Evolutionary conservation across 2,329 filamentous ascomycete genomes (phyloP), one percentile per base, ranked within the genome.

Genomic region (Ophiostoma sp.): DNA sequence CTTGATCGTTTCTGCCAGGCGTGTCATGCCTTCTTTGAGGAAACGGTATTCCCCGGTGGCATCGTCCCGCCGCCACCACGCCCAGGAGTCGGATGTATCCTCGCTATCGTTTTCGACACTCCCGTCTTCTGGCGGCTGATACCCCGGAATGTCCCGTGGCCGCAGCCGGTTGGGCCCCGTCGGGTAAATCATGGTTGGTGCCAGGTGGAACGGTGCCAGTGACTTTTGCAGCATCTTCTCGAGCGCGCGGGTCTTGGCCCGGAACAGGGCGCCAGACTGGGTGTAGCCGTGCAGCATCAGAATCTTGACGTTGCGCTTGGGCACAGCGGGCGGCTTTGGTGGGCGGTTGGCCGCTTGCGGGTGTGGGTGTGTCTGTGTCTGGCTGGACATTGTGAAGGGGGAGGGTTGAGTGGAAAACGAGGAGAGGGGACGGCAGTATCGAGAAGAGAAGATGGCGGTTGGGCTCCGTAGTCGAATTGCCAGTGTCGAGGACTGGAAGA

Each of bases 231-330:
- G 87, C 71, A 91, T 85, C 82, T 98, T 97, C 78, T 94, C 90
- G 0, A 98, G 86, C 12, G 93, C 93, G 81, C 94, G 93, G 63
- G 93, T 97, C 84, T 98, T 98, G 81, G 91, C 89, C 80, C 90
- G 91, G 88, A 98, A 98, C 76, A 94, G 85, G 3, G 91, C 82
- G 3, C 95, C 94, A 36, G 93, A 97, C 85, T 98, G 95, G 8
- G 95, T 97, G 87, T 91, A 98, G 82, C 95, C 92, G 78, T 95
- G 92, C 36, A 95, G 86, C 91, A 94, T 93, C 61, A 95, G 85
- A 76, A 95, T 90, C 81, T 90, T 93, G 73, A 91, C 78, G 71
- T 87, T 83, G 72, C 80, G 85, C 81, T 86, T 87, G 52, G 78
- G 81, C 66, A 80, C 81, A 12, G 64, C 45, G 81, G 72, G 80